These are phyloP conservation scores for Filobasidium wieringae DNA, from an alignment of 768 basidiomycete genomes.

Conservation along the genomic window DNA sequence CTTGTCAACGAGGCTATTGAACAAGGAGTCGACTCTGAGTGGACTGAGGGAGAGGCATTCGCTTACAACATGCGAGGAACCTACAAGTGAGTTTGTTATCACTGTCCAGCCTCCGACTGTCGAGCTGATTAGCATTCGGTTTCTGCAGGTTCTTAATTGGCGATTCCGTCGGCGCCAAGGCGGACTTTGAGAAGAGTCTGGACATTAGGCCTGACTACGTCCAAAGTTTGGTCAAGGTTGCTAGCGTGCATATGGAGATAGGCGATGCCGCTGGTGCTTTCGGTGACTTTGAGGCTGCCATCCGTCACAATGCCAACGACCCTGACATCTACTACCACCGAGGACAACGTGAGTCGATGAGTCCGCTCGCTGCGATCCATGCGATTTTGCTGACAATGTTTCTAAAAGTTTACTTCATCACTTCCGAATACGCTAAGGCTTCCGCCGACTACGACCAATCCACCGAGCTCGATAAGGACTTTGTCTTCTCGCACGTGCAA, in stretches of 20 bases:
- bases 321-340: constrained; percentile 98
- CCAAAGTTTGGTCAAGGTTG: constrained; percentile 90
- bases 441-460: constrained; percentile 85
- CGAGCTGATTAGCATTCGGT: no score
- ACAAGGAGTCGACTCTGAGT: constrained; percentile 67
- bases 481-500: constrained; percentile 96
- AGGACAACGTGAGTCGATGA: constrained; percentile 60
- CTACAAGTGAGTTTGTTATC: constrained; percentile 70
- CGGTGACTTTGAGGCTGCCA: constrained; percentile 80
- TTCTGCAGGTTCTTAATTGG: constrained; percentile 66
- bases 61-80: constrained; percentile 88
- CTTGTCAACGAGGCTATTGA: constrained; percentile 73
- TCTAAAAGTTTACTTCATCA: constrained; percentile 76
- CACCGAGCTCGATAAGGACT: constrained; percentile 67
- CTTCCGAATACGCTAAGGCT: constrained; percentile 74
- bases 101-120: neutral
- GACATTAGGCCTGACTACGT: constrained; percentile 55
- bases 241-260: constrained; percentile 94
- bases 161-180: constrained; percentile 68
- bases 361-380: neutral
- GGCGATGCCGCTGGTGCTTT: constrained; percentile 66
- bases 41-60: constrained; percentile 56
- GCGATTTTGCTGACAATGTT: neutral
- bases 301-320: constrained; percentile 66
- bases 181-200: constrained; percentile 67